phyloP scores from a whole-genome alignment of 495 filamentous ascomycete species.

The Neurospora cerealis region DNA sequence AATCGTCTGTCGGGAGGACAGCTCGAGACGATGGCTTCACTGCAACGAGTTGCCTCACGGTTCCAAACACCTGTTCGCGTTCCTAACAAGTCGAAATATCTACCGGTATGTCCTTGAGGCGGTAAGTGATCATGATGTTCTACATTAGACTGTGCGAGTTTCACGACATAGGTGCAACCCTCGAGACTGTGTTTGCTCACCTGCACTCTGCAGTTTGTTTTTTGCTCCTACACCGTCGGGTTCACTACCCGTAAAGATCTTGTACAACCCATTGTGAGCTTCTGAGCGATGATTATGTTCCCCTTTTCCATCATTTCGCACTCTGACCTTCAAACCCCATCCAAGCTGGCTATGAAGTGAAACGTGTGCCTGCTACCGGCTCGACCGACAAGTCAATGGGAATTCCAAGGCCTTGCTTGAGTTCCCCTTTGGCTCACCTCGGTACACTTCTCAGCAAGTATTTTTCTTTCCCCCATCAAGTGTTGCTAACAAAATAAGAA shows the following conservation, averaged over 20 bases:
- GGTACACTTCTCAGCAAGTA: neutral
- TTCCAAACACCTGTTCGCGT: too few relatives aligned
- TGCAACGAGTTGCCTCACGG: neutral
- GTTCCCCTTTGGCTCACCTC: neutral
- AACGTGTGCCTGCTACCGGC: neutral
- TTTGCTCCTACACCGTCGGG: neutral
- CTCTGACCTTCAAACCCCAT: too few relatives aligned
- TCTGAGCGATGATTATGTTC: neutral
- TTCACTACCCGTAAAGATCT: neutral
- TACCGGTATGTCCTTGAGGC: neutral
- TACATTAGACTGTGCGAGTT: neutral
- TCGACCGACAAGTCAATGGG: neutral
- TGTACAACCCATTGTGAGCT: neutral
- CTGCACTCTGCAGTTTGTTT: neutral
- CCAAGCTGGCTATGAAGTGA: too few relatives aligned
- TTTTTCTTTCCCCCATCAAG: neutral
- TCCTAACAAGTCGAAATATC: neutral
- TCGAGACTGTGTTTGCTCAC: neutral
- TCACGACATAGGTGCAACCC: neutral
- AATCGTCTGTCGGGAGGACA: neutral
- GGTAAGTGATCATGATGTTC: neutral
- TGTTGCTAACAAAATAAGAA: neutral
- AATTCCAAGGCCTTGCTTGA: neutral
- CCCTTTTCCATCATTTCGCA: too few relatives aligned
- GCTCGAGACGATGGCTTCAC: neutral